A percentile compares a stretch with the other conserved stretches of the same genome.
Conservation (phyloP, 2,329 filamentous ascomycete genomes). For the Microsporum ferrugineum region DNA sequence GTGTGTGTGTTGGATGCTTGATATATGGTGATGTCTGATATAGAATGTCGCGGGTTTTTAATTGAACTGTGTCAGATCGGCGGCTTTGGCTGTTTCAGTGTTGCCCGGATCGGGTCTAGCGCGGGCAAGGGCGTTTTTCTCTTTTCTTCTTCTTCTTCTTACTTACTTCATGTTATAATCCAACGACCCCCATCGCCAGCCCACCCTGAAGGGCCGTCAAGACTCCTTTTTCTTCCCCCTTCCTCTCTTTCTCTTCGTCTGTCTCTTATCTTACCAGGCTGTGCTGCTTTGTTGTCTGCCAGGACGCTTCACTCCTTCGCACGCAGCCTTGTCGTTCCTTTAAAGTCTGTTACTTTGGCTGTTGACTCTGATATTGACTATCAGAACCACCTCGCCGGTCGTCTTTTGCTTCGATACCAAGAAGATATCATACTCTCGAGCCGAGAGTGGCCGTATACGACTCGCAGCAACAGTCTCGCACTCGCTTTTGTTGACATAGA, state of each 20-base stretch:
- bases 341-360: neutral
- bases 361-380: conserved; percentile 3
- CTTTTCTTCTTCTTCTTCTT: conserved; percentile 5
- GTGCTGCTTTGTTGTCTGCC: neutral
- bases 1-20: neutral
- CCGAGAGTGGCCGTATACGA: neutral
- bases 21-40: no score
- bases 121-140: neutral
- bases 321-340: conserved; percentile 6
- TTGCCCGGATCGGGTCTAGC: neutral
- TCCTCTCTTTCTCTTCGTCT: neutral
- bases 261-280: neutral
- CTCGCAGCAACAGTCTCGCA: neutral
- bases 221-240: neutral
- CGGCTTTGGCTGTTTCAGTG: neutral
- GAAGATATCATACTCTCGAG: neutral
- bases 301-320: conserved; percentile 1
- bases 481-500: neutral
- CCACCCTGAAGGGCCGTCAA: no score
- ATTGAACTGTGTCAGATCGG: neutral
- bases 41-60: neutral
- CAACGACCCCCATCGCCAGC: neutral
- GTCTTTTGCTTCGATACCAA: conserved; percentile 1
- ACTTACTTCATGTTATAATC: neutral
- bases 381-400: neutral